Conservation (phyloP, 1,139 yeast species). For the Blastobotrys apis region DNA sequence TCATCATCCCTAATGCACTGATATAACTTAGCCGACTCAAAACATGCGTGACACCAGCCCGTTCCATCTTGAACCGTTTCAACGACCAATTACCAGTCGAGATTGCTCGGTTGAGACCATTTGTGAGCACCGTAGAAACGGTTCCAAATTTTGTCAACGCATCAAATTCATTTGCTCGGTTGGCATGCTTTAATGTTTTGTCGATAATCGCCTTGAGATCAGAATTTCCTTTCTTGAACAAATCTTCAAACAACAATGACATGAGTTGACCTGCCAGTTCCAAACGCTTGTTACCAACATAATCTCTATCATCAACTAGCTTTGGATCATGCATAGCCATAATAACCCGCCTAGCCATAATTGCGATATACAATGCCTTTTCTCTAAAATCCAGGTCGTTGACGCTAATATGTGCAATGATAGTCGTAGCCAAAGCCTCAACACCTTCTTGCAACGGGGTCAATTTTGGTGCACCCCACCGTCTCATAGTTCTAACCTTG, state of each 20-base stretch:
- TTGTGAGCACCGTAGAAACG: slow-evolving; percentile 87
- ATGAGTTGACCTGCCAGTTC: slow-evolving; percentile 97
- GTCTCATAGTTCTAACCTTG: slow-evolving; percentile 86
- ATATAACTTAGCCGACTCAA: slow-evolving; percentile 85
- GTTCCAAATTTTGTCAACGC: slow-evolving; percentile 84
- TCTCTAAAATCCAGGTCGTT: slow-evolving; percentile 84
- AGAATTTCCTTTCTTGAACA: slow-evolving; percentile 89
- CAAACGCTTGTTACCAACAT: slow-evolving; percentile 95
- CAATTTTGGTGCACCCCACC: slow-evolving; percentile 77
- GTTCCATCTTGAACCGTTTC: slow-evolving; percentile 98
- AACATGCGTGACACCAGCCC: slow-evolving; percentile 99
- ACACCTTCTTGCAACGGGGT: slow-evolving; percentile 88
- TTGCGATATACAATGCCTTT: slow-evolving; percentile 89
- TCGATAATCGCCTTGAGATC: slow-evolving; percentile 94
- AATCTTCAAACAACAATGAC: slow-evolving; percentile 91
- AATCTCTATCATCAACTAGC: slow-evolving; percentile 96
- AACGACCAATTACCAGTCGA: slow-evolving; percentile 99
- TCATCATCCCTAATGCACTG: slow-evolving; percentile 98
- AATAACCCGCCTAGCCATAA: slow-evolving; percentile 93
- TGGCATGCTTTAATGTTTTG: slow-evolving; percentile 87
- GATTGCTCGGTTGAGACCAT: slow-evolving; percentile 92
- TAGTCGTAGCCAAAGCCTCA: slow-evolving; percentile 94
- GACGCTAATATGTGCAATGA: slow-evolving; percentile 91
- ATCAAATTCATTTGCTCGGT: slow-evolving; percentile 92
- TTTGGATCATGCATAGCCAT: slow-evolving; percentile 94